Conservation (phyloP, 2,329 filamentous ascomycete genomes). For the Alternaria angustiovoidea region DNA sequence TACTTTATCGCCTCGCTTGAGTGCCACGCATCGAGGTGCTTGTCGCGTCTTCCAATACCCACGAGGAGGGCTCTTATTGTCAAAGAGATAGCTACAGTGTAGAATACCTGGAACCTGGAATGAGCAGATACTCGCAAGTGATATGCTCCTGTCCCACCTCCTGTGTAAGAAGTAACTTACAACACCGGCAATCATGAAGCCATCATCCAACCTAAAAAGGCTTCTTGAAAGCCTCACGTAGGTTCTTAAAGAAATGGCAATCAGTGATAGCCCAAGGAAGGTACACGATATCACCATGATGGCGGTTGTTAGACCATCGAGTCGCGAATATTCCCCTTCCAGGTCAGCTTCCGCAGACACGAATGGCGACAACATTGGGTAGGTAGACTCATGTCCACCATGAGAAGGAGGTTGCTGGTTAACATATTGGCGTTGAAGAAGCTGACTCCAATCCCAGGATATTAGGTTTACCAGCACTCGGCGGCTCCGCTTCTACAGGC, state of each 20-base stretch:
- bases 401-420: background rate
- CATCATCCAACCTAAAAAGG: background rate
- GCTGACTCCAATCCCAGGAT: background rate
- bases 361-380: background rate
- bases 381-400: background rate
- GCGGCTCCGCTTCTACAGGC: background rate
- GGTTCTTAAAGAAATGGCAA: background rate
- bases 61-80: background rate
- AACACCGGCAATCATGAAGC: background rate
- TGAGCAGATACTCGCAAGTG: background rate
- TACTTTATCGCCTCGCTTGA: background rate
- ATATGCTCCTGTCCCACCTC: too few species aligned
- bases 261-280: background rate
- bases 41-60: background rate
- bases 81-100: background rate
- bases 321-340: background rate
- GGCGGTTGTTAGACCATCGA: background rate
- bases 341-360: background rate
- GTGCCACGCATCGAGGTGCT: background rate
- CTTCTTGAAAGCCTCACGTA: background rate
- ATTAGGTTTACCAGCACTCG: background rate
- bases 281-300: background rate
- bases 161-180: background rate
- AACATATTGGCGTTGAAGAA: background rate
- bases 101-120: background rate